Evolutionary conservation across 768 basidiomycete species (phyloP).

Genomic region (Pleurotus djamor): DNA sequence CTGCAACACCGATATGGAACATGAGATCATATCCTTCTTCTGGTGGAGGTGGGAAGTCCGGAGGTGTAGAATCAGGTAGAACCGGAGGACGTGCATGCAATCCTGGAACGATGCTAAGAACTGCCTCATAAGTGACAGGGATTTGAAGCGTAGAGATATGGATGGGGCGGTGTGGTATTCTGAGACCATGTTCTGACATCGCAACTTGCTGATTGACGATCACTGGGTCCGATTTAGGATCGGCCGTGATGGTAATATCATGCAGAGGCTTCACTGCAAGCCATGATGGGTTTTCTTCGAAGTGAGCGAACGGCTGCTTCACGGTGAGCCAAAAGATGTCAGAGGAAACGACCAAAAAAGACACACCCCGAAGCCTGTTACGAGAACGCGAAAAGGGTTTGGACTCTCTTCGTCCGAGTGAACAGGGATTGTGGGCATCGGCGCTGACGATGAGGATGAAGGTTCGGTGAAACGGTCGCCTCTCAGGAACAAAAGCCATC

Average conservation of each 20-base stretch:
- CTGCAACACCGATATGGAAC: conserved; percentile 69
- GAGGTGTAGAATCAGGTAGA: conserved; percentile 29
- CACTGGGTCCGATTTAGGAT: conserved; percentile 25
- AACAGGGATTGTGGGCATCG: conserved; percentile 2
- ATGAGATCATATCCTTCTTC: conserved; percentile 63
- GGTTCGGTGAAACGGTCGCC: not conserved
- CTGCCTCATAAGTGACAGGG: conserved; percentile 57
- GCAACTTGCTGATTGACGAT: conserved; percentile 18
- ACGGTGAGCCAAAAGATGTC: conserved; percentile 10
- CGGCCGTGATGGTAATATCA: conserved; percentile 45
- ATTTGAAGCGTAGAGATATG: conserved; percentile 60
- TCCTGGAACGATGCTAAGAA: conserved; percentile 52
- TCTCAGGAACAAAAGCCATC: not conserved
- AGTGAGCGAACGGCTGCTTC: conserved; percentile 53
- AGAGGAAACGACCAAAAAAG: not conserved
- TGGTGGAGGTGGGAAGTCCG: conserved; percentile 34
- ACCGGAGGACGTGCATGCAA: conserved; percentile 63
- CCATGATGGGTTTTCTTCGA: conserved; percentile 69
- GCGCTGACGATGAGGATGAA: not conserved
- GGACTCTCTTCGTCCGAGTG: not conserved
- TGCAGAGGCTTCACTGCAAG: conserved; percentile 63
- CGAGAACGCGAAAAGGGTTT: conserved; percentile 9
- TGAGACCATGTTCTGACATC: conserved; percentile 12
- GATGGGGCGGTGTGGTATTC: conserved; percentile 34
- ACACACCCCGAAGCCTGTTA: conserved; percentile 16